Evolutionary conservation across 805 yeast species (phyloP).

Genomic region (Zygoascus flipseniorum): DNA sequence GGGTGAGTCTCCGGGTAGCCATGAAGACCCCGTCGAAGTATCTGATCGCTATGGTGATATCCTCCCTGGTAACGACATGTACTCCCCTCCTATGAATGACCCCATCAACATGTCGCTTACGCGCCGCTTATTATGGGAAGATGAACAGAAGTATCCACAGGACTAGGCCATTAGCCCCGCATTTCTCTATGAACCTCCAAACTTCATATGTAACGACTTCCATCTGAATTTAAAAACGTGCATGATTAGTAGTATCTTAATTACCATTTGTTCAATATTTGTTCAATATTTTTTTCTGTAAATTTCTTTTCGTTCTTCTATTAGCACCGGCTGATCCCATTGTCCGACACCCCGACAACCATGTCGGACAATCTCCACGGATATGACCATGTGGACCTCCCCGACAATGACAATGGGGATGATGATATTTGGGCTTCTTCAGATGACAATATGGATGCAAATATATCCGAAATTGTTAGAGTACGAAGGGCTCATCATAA

Average conservation of each 20-base stretch:
- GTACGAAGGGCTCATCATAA: conserved; percentile 52
- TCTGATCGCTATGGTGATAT: conserved; percentile 2
- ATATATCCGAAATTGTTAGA: conserved; percentile 13
- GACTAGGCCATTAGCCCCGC: background rate
- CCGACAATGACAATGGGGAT: background rate
- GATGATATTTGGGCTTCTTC: conserved; percentile 8
- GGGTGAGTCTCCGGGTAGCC: background rate
- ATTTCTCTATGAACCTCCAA: no score
- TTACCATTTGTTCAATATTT: no score
- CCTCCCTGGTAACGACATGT: background rate
- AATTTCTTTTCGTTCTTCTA: no score
- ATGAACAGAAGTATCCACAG: background rate
- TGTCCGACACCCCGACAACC: no score
- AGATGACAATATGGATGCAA: background rate
- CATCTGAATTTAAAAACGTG: no score
- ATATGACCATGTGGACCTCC: background rate
- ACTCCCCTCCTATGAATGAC: conserved; percentile 3
- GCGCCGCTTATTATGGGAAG: conserved; percentile 17
- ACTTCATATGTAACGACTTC: no score
- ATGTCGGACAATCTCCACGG: background rate
- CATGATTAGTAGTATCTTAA: no score
- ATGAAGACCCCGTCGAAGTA: background rate
- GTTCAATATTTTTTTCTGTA: no score
- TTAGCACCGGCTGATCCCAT: no score
- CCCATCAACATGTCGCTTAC: conserved; percentile 18